Base-by-base conservation (phyloP, 495 filamentous ascomycete genomes). In the Lentithecium fluviatile region DNA sequence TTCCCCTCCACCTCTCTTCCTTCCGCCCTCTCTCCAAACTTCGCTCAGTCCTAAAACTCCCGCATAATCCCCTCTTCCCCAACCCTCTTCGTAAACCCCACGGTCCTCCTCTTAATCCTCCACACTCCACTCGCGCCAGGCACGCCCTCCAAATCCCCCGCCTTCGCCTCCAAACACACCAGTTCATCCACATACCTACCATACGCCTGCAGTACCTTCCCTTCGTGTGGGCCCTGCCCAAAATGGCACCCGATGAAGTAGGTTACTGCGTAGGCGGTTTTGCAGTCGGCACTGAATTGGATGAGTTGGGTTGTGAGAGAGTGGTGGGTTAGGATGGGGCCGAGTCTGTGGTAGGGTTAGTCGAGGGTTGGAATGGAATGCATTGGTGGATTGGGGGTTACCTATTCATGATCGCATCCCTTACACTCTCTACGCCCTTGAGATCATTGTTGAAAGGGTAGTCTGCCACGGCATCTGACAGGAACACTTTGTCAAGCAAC, bases 221-320 rank as follows among this genome's bases (percentile, higher is more conserved):
- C 65, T n/a, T 67, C 56, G 52, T 67, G 70, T n/a, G 64, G 66
- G 0, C 69, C 71, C 37, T 63, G 55, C 2, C 71, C 71, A 24
- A 71, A 68, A 56, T 73, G 71, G 17, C 52, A 38, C 29, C 64
- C 71, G 8, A 62, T 70, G 47, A 73, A 73, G 43, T 73, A 65
- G 0, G 71, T 73, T 4, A 50, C 59, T 12, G 67, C 53, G 8
- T 45, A 32, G 17, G 71, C 71, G 5, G 61, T 53, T 26, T 65
- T 64, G 38, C 52, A 48, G 29, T 66, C 69, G 0, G 4, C 37
- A 17, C 42, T 20, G 32, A 73, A 52, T 12, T 8, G 43, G 38
- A 71, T 71, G 20, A 50, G 58, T 45, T 71, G 69, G 11, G 71
- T 71, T 0, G 71, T 73, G 10, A 73, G 60, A 10, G 53, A 40